These are phyloP conservation scores for Austroboletus niveus DNA, from an alignment of 1,284 basidiomycete species.

Conservation along the genomic window DNA sequence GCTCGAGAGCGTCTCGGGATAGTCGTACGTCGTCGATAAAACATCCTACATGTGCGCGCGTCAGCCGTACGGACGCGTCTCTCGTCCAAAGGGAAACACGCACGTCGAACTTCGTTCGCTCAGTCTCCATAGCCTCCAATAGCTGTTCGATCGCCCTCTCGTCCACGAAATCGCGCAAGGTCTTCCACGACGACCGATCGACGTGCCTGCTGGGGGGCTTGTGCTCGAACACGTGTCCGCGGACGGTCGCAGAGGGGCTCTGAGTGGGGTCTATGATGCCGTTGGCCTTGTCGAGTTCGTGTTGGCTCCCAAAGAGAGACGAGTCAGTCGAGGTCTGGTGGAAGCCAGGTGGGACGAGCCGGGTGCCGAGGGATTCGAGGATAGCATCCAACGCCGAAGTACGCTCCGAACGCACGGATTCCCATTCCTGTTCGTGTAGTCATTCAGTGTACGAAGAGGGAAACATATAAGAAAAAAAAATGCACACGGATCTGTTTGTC, in stretches of 20 bases:
- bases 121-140: slow-evolving; percentile 67
- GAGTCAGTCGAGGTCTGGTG: slow-evolving; percentile 63
- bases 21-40: slow-evolving; percentile 59
- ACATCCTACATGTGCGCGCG: slow-evolving; percentile 45
- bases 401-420: slow-evolving; percentile 54
- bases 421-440: slow-evolving; percentile 64
- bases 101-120: slow-evolving; percentile 65
- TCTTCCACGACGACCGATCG: slow-evolving; percentile 71
- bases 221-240: slow-evolving; percentile 28
- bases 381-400: slow-evolving; percentile 61
- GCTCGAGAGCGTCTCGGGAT: slow-evolving; percentile 57
- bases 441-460: slow-evolving; percentile 10
- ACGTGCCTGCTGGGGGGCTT: slow-evolving; percentile 30
- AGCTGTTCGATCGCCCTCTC: slow-evolving; percentile 75
- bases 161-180: slow-evolving; percentile 77
- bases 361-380: slow-evolving; percentile 66
- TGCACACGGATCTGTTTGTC: slow-evolving; percentile 60
- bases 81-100: slow-evolving; percentile 23
- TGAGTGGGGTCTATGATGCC: slow-evolving; percentile 26
- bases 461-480: slow-evolving; percentile 32
- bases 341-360: slow-evolving; percentile 73
- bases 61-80: neutral
- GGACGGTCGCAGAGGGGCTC: slow-evolving; percentile 52
- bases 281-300: slow-evolving; percentile 47
- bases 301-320: slow-evolving; percentile 73